Percentiles rank a stretch among this genome's conserved stretches.
Evolutionary conservation across 192 early-diverging fungal genomes (phyloP).

Genomic region (Dimargaris cristalligena): DNA sequence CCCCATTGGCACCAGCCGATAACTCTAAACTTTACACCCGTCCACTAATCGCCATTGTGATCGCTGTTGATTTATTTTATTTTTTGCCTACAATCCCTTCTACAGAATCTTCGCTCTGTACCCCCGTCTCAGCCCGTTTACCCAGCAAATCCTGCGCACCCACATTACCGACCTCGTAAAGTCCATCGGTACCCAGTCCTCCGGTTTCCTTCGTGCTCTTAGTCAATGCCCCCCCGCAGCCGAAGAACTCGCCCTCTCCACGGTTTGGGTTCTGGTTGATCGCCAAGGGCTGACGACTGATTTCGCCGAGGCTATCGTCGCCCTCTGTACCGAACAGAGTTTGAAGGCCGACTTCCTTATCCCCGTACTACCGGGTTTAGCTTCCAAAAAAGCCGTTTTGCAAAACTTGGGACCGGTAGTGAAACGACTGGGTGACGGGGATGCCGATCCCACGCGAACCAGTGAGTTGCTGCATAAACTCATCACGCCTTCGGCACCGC

Average conservation of each 20-base stretch:
- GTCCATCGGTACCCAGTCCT: neutral
- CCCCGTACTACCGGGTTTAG: neutral
- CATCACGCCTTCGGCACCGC: neutral
- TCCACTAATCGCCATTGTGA: no score
- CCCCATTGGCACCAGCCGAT: no score
- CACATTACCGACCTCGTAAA: conserved; percentile 4
- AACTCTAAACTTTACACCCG: no score
- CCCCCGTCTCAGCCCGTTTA: neutral
- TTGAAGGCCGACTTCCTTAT: neutral
- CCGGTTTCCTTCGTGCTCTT: neutral
- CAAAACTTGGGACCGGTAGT: neutral
- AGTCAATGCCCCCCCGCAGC: neutral
- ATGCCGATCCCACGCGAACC: neutral
- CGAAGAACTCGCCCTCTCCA: neutral
- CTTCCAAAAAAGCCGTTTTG: neutral
- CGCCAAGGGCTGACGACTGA: neutral
- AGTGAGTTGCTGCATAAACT: neutral
- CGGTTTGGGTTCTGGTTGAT: neutral
- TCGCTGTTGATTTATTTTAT: no score
- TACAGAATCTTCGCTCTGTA: neutral
- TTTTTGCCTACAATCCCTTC: no score
- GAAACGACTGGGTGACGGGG: neutral
- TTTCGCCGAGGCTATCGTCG: neutral
- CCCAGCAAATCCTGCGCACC: conserved; percentile 5
- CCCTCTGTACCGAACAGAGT: no score